Base-by-base conservation (phyloP, 306 rosid species). In the Cicer pinnatifidum region DNA sequence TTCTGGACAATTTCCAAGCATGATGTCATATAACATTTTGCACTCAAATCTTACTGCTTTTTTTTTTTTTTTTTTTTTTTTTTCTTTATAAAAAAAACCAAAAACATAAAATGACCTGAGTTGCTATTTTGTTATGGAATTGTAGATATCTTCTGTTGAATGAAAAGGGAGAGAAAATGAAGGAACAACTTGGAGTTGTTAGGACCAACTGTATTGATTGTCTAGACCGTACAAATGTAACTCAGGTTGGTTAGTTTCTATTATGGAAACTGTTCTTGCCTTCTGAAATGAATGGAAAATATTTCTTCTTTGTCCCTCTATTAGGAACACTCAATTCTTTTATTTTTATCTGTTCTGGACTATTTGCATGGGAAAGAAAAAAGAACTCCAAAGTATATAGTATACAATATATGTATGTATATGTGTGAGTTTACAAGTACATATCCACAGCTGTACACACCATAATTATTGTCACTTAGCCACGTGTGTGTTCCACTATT, bases 191-290 rank as follows among this genome's bases (percentile, higher is more conserved):
- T 50, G 99, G 99, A 79, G 90, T 94, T 82, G 90, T 88, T 68
- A 87, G 99, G 85, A 87, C 91, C 82, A 94, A 91, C 76, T 94
- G 99, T 81, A 87, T 91, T 81, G 99, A 94, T 85, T 94, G 99
- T 83, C 84, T 94, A 73, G 99, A 94, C 80, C 97, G 99, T 76
- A 88, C 99, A 44, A 94, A 94, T 87, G 99, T 94, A 56, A 94
- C 97, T 52, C 99, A 94, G 97, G 99, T 89, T 76, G 51, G 85
- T 82, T 85, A 56, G 50, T 41, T 69, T 61, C 37, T 48, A 13
- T 50, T 28, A 17, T 46, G 54, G 13, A 64, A 56, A 66, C 37
- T 82, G 53, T 39, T 65, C 8, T 57, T 71, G 64, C 48, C 73
- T 70, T 69, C 38, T 61, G 15, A 9, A 72, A 51, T 51, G 41